Percentiles rank a stretch among this genome's conserved stretches.
Conservation (phyloP, 2,329 filamentous ascomycete species). For the Taxawa tesnikishii region DNA sequence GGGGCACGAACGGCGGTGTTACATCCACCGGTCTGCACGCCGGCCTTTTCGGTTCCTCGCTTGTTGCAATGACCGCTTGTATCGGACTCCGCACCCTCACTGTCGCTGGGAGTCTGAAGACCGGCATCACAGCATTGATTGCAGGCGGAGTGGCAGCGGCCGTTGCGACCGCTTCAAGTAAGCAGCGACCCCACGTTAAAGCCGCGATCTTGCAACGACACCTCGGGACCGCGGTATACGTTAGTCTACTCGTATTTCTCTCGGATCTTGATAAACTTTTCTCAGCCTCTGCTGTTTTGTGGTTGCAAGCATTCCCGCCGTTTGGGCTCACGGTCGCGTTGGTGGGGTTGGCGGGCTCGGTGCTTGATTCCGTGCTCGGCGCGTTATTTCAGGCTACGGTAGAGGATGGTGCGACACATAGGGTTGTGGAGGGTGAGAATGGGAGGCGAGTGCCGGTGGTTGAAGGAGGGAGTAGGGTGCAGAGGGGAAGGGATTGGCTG, state of each 20-base stretch:
- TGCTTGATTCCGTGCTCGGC: slow-evolving; percentile 80
- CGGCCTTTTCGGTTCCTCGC: slow-evolving; percentile 59
- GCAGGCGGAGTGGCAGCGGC: background rate
- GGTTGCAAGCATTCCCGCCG: background rate
- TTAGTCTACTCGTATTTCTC: background rate
- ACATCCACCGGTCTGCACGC: slow-evolving; percentile 62
- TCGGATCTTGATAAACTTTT: background rate
- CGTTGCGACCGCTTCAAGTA: background rate
- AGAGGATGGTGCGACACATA: slow-evolving; percentile 68
- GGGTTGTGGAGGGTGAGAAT: slow-evolving; percentile 69
- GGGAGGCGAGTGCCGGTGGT: slow-evolving; percentile 36
- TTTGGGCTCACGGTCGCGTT: slow-evolving; percentile 37
- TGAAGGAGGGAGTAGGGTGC: slow-evolving; percentile 25
- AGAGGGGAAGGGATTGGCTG: slow-evolving; percentile 60
- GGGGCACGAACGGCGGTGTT: slow-evolving; percentile 88
- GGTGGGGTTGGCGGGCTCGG: slow-evolving; percentile 67
- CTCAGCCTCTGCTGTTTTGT: background rate
- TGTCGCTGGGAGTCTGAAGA: background rate
- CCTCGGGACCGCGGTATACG: background rate
- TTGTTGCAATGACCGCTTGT: slow-evolving; percentile 43
- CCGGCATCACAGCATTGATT: background rate
- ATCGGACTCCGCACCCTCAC: slow-evolving; percentile 1
- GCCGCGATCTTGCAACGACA: background rate
- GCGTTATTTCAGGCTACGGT: slow-evolving; percentile 79
- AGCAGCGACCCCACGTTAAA: background rate